These are phyloP conservation scores for Schizochytrium sp. DNA, from an alignment of 108 stramenopile genomes.

Conservation along the genomic window DNA sequence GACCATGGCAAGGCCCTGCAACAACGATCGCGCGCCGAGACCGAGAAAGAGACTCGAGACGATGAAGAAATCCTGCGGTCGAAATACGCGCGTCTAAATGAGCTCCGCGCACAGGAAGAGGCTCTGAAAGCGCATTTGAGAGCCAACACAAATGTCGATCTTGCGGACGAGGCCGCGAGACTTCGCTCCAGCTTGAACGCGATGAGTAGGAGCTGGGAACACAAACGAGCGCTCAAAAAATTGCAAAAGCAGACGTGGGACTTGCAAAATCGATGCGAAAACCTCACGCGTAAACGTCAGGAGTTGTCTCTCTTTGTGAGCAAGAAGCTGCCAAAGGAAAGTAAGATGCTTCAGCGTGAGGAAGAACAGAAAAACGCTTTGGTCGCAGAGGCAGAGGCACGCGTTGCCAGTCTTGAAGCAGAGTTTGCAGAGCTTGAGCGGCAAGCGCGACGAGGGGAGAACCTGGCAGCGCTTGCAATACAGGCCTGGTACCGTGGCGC, in stretches of 20 bases:
- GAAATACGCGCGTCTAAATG: not conserved
- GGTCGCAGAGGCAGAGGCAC: not conserved
- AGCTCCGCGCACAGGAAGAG: not conserved
- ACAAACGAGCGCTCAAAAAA: not conserved
- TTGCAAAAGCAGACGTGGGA: not conserved
- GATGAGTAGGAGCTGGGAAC: not conserved
- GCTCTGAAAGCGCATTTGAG: not conserved
- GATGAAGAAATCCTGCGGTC: not conserved
- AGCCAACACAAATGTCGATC: not conserved
- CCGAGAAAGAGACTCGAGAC: not conserved
- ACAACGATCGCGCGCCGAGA: not conserved
- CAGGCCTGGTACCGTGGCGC: not conserved
- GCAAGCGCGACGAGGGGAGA: not conserved
- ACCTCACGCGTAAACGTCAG: not conserved
- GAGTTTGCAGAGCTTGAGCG: not conserved
- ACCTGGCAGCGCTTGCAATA: not conserved
- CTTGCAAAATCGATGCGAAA: not conserved
- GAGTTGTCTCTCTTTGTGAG: not conserved
- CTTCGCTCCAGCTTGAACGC: not conserved
- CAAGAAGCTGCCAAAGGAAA: not conserved
- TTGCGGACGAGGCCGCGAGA: not conserved
- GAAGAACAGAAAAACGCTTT: not conserved
- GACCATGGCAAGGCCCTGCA: not conserved
- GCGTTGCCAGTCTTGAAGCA: not conserved
- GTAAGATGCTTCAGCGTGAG: not conserved